Conservation (phyloP, 1,139 yeast species). For the Kurtzmaniella quercitrusa region DNA sequence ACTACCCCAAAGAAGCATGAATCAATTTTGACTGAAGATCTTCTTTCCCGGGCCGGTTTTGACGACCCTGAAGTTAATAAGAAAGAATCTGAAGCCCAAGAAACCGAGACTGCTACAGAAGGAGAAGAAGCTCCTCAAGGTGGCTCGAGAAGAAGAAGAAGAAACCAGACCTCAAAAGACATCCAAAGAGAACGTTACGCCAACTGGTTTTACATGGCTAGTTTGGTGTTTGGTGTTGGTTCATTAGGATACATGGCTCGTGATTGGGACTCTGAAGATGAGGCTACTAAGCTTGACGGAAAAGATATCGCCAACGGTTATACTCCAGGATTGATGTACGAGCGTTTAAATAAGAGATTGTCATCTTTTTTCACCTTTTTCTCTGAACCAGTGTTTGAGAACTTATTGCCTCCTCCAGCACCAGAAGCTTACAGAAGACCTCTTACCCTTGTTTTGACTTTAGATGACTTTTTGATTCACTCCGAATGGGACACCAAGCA, state of each 20-base stretch:
- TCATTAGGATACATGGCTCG: conserved; percentile 76
- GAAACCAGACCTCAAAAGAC: conserved; percentile 59
- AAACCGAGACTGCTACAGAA: conserved; percentile 10
- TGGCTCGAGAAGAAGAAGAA: conserved; percentile 45
- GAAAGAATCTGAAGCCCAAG: conserved; percentile 13
- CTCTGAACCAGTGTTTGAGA: conserved; percentile 91
- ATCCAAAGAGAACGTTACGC: conserved; percentile 59
- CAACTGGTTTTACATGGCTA: conserved; percentile 59
- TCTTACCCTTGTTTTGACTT: conserved; percentile 78
- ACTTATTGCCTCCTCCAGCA: conserved; percentile 82
- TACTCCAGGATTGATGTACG: conserved; percentile 60
- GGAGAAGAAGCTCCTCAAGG: conserved; percentile 10
- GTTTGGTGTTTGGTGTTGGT: conserved; percentile 58
- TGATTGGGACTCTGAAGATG: conserved; percentile 83
- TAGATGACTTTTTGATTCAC: conserved; percentile 88
- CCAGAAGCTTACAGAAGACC: conserved; percentile 94
- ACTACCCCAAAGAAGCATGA: conserved; percentile 14
- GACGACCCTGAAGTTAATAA: conserved; percentile 30
- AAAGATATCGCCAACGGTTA: conserved; percentile 63
- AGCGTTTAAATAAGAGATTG: conserved; percentile 67
- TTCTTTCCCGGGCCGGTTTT: conserved; percentile 81
- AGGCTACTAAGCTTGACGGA: conserved; percentile 48
- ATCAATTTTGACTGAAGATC: conserved; percentile 73
- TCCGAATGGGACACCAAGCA: conserved; percentile 87
- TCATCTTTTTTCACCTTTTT: conserved; percentile 76